phyloP scores from a whole-genome alignment of 1,284 basidiomycete species.

The Cutaneotrichosporon mucoides region DNA sequence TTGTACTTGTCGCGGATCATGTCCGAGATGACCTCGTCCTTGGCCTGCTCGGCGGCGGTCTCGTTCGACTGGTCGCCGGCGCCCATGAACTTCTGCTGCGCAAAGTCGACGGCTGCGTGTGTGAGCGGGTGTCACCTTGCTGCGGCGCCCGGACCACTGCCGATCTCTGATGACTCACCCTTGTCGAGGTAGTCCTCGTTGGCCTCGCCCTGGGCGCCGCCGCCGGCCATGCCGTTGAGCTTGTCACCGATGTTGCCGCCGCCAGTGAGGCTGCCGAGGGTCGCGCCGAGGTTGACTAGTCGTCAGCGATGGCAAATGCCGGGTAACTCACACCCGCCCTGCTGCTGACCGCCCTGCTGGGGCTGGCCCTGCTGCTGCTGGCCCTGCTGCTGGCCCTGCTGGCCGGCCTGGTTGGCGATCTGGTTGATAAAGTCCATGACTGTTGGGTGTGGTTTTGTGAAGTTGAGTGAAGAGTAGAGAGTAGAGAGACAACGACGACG shows the following conservation, averaged over 20 bases:
- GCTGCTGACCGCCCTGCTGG: conserved; percentile 1
- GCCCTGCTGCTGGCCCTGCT: conserved; percentile 5
- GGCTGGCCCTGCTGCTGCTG: background rate
- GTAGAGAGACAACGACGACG: conserved; percentile 2
- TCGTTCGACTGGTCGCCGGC: no score
- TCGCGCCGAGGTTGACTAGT: background rate
- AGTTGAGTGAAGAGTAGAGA: background rate
- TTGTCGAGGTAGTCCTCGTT: conserved; percentile 21
- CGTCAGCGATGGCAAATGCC: background rate
- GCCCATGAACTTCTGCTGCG: no score
- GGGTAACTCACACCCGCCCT: background rate
- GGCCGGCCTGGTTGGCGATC: background rate
- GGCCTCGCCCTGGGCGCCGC: conserved; percentile 14
- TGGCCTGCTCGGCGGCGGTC: no score
- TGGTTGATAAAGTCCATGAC: conserved; percentile 1
- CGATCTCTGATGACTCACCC: conserved; percentile 10
- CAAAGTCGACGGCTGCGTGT: no score
- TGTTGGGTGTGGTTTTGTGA: background rate
- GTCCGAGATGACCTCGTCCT: no score
- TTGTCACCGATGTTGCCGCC: conserved; percentile 14
- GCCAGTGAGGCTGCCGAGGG: conserved; percentile 1
- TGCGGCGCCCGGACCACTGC: no score
- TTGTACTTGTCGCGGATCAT: background rate
- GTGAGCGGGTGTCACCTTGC: no score
- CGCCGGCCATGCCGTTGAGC: conserved; percentile 19